These are phyloP conservation scores for Salvia sclarea DNA, from an alignment of 305 asterid species.

Conservation along the genomic window DNA sequence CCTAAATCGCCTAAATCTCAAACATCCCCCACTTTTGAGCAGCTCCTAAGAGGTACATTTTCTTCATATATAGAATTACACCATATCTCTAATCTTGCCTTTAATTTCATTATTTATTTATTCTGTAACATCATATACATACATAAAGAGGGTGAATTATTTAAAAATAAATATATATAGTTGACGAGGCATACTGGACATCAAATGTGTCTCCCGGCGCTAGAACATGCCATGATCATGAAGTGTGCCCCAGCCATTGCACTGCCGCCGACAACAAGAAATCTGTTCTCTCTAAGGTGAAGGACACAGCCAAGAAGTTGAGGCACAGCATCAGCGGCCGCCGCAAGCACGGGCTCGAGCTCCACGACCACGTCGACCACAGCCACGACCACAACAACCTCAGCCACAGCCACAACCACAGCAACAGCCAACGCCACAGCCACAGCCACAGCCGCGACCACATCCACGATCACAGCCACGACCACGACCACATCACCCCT, in stretches of 20 bases:
- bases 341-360: conserved; percentile 45
- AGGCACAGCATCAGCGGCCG: conserved; percentile 57
- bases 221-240: conserved; percentile 46
- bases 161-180: too few species aligned
- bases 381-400: conserved; percentile 29
- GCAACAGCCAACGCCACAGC: neutral
- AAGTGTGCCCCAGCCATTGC: conserved; percentile 45
- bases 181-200: conserved; percentile 40
- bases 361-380: conserved; percentile 28
- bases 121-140: too few species aligned
- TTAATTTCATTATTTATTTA: too few species aligned
- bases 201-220: conserved; percentile 40
- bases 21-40: conserved; percentile 63
- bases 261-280: conserved; percentile 47
- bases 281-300: conserved; percentile 73
- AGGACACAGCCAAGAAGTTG: conserved; percentile 79
- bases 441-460: neutral
- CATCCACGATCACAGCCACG: neutral
- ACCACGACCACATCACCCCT: conserved; percentile 38
- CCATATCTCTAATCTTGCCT: too few species aligned
- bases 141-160: too few species aligned
- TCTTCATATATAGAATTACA: too few species aligned
- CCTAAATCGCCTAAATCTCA: conserved; percentile 43
- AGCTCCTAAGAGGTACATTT: conserved; percentile 54
- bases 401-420: conserved; percentile 37